Evolutionary conservation across 495 filamentous ascomycete species (phyloP).

Genomic region (Jackrogersella multiformis): DNA sequence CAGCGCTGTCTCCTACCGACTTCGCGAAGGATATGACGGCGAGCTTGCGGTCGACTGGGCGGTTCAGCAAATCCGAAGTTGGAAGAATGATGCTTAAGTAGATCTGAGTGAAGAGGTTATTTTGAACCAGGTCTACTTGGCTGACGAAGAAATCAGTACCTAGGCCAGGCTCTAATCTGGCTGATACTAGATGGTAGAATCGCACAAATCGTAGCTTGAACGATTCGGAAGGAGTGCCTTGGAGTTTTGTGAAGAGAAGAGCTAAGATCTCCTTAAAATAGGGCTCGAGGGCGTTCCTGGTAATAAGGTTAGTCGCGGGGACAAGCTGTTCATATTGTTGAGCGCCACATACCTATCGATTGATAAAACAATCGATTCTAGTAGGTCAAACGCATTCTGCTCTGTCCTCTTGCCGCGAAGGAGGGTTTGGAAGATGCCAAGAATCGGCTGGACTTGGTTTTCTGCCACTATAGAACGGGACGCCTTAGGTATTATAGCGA

Average conservation of each 20-base stretch:
- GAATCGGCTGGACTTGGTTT: constrained; percentile 75
- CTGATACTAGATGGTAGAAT: constrained; percentile 90
- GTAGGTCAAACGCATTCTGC: constrained; percentile 83
- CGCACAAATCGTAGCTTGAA: constrained; percentile 84
- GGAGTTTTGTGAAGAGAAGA: constrained; percentile 83
- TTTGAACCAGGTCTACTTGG: constrained; percentile 81
- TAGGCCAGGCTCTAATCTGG: constrained; percentile 74
- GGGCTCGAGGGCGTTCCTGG: constrained; percentile 69
- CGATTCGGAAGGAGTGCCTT: constrained; percentile 76
- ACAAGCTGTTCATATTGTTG: background rate
- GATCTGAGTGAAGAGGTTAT: constrained; percentile 80
- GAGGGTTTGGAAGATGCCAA: constrained; percentile 93
- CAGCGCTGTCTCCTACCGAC: constrained; percentile 80
- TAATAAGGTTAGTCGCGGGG: constrained; percentile 39
- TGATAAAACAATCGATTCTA: constrained; percentile 78
- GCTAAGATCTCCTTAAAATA: constrained; percentile 84
- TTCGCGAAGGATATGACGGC: constrained; percentile 93
- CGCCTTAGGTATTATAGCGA: constrained; percentile 81
- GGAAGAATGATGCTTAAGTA: constrained; percentile 88
- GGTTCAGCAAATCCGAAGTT: constrained; percentile 83
- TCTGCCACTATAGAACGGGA: constrained; percentile 74
- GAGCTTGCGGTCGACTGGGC: constrained; percentile 89
- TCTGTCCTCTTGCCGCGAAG: constrained; percentile 78
- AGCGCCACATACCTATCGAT: constrained; percentile 70
- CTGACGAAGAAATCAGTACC: constrained; percentile 90